Base-by-base conservation (phyloP, 2,329 filamentous ascomycete genomes). In the Penicillium sp. region DNA sequence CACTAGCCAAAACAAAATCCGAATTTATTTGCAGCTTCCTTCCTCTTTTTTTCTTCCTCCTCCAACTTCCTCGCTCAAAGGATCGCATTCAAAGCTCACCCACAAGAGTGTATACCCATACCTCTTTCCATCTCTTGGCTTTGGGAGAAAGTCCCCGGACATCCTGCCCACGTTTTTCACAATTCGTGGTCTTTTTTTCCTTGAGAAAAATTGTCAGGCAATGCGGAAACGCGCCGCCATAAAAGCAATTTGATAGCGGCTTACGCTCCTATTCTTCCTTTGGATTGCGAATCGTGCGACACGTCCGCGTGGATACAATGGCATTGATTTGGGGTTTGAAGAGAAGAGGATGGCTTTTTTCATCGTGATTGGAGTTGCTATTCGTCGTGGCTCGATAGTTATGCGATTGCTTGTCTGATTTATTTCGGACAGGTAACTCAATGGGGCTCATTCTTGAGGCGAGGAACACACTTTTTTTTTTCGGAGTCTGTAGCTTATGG, bases 61-160 rank as follows among this genome's bases (percentile, higher is more conserved):
- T 68, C 72, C 72, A 84, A 86, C 87, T 89, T 35, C 86, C 91
- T 96, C 92, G 92, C 83, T 92, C 91, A 85, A 97, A 91, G 91
- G 91, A 96, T 97, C 93, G 93, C 92, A 88, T 86, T 96, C 91
- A 88, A 96, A 97, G 93, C 92, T 91, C 78, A 91, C 90, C 88
- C 79, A 96, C 90, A 88, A 90, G 89, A 81, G 64, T 64, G 55
- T 57, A 58, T 50, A 24, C 47, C 66, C 74, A 67, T 68, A 69
- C 66, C 68, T 64, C 65, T 63, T 61, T 67, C 67, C 68, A 70
- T 67, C 62, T 66, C 67, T 54, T 67, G 72, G 92, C 92, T 97
- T 97, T 94, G 91, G 93, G 93, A 96, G 93, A 97, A 97, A 97
- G 93, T 97, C 93, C 93, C 93, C 93, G 93, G 93, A 97, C 92